A percentile compares a stretch with the other conserved stretches of the same genome.
These are phyloP conservation scores for Plasmodium inui DNA, from an alignment of 169 alveolate genomes.

Conservation along the genomic window DNA sequence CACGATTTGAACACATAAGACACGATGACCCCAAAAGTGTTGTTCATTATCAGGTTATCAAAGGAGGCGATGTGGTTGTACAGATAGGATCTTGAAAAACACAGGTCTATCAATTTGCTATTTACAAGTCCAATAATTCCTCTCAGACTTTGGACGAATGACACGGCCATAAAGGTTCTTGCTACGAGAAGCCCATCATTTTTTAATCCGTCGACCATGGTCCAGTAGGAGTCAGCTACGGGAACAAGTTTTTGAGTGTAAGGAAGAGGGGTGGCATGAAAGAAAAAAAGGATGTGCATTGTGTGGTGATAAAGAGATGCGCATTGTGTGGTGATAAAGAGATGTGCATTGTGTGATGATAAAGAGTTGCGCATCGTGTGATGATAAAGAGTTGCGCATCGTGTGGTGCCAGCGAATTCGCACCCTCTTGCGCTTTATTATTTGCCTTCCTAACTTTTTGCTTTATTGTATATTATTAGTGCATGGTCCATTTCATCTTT, in stretches of 20 bases:
- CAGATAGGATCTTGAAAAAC: conserved; percentile 55
- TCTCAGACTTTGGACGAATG: conserved; percentile 68
- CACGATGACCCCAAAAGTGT: conserved; percentile 53
- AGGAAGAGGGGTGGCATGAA: background rate
- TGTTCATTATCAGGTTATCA: conserved; percentile 46
- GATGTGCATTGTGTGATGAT: background rate
- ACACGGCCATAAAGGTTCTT: conserved; percentile 53
- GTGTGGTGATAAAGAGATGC: background rate
- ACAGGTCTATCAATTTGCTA: conserved; percentile 42
- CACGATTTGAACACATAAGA: conserved; percentile 63
- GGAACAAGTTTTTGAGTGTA: background rate
- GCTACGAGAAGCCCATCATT: conserved; percentile 49
- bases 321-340: background rate
- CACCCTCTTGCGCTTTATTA: background rate
- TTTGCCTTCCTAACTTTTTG: conserved; percentile 27
- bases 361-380: background rate
- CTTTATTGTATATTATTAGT: conserved; percentile 29
- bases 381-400: background rate
- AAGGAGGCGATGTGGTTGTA: conserved; percentile 51
- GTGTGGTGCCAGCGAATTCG: background rate
- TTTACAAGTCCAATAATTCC: conserved; percentile 66
- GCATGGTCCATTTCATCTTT: conserved; percentile 75
- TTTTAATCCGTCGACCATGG: conserved; percentile 44
- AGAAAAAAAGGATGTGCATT: background rate
- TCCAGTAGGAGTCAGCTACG: conserved; percentile 63